Conservation (phyloP, 768 basidiomycete species). For the Suillus cothurnatus region DNA sequence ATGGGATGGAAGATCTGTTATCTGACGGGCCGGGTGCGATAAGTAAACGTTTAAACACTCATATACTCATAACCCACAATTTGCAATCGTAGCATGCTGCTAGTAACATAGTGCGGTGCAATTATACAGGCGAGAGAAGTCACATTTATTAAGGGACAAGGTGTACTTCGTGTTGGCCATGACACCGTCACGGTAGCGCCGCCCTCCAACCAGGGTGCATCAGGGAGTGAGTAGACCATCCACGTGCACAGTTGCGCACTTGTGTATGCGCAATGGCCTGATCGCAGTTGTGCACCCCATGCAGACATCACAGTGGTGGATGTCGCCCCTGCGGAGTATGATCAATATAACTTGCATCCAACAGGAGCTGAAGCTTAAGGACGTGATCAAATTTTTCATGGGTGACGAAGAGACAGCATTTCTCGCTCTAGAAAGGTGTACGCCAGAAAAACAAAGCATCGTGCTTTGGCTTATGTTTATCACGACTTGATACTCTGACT, state of each 20-base stretch:
- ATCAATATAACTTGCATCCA: not conserved
- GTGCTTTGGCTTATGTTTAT: not conserved
- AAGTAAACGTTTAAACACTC: not conserved
- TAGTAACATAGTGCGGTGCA: not conserved
- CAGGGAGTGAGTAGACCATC: not conserved
- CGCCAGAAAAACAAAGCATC: not conserved
- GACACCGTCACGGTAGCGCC: not conserved
- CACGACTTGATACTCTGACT: not conserved
- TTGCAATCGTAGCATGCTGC: not conserved
- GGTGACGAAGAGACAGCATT: not conserved
- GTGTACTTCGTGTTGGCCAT: slow-evolving; percentile 2
- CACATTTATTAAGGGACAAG: not conserved
- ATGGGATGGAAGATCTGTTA: not conserved
- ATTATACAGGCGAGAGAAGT: slow-evolving; percentile 2
- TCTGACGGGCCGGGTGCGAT: not conserved
- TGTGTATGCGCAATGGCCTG: not conserved
- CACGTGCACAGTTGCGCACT: too few species aligned
- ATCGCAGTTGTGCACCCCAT: not conserved
- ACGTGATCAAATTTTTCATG: not conserved
- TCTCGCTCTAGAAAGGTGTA: not conserved
- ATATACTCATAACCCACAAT: not conserved
- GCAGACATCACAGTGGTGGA: not conserved
- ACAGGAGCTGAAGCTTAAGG: not conserved
- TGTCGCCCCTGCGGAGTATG: not conserved
- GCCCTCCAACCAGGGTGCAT: not conserved